Evolutionary conservation across 1,139 yeast genomes (phyloP).

Genomic region (Yamadazyma dushanensis): DNA sequence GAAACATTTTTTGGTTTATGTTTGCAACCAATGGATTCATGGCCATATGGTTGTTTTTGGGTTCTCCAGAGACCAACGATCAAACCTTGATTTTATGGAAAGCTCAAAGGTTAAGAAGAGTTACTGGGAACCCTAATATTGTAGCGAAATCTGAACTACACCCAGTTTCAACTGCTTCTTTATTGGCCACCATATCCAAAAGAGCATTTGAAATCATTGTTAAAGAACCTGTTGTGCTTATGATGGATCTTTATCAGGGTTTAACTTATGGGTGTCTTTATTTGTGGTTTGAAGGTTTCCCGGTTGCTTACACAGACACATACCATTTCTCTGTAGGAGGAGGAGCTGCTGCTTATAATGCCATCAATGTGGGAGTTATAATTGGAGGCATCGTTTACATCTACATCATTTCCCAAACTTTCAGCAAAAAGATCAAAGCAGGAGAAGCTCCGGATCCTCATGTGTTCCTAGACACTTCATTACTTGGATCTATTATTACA

Average conservation of each 20-base stretch:
- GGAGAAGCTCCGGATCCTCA: constrained; percentile 56
- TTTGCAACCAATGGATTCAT: constrained; percentile 35
- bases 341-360: constrained; percentile 23
- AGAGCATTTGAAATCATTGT: constrained; percentile 32
- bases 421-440: constrained; percentile 27
- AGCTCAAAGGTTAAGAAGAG: constrained; percentile 46
- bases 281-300: constrained; percentile 36
- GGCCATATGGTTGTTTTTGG: constrained; percentile 29
- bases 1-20: constrained; percentile 49
- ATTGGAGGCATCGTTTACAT: constrained; percentile 25
- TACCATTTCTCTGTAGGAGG: constrained; percentile 29
- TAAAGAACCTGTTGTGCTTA: constrained; percentile 32
- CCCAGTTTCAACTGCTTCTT: constrained; percentile 26
- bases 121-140: constrained; percentile 43
- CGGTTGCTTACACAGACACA: constrained; percentile 25
- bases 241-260: constrained; percentile 31
- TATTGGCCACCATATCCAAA: constrained; percentile 23
- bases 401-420: constrained; percentile 18
- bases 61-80: constrained; percentile 54
- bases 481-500: constrained; percentile 28
- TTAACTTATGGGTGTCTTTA: constrained; percentile 31
- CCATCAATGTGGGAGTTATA: constrained; percentile 21
- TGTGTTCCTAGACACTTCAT: constrained; percentile 54
- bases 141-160: constrained; percentile 42
- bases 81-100: constrained; percentile 45